phyloP scores from a whole-genome alignment of 345 rosid species.

The Iberis pinnata region DNA sequence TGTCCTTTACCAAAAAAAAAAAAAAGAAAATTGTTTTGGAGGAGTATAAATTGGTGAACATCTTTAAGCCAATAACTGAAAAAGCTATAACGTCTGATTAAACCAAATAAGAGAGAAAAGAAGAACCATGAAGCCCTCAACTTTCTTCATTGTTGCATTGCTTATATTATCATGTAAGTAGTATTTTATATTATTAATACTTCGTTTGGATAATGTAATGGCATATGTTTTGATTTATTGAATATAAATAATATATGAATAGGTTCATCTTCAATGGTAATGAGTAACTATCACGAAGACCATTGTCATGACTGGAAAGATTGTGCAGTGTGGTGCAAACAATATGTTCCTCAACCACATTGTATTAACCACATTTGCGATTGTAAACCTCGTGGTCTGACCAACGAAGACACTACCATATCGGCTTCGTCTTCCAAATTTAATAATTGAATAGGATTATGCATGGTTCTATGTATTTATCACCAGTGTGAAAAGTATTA shows the following conservation, averaged over 20 bases:
- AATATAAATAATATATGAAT: neutral
- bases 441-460: no score
- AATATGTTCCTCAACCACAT: slow-evolving; percentile 13
- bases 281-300: slow-evolving; percentile 8
- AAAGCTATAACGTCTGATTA: neutral
- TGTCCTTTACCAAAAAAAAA: no score
- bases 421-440: no score
- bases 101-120: neutral
- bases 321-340: slow-evolving; percentile 20
- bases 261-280: slow-evolving; percentile 17
- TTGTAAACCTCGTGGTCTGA: slow-evolving; percentile 9
- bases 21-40: no score
- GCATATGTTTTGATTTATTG: neutral
- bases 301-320: slow-evolving; percentile 11
- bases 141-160: slow-evolving; percentile 14
- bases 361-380: slow-evolving; percentile 25
- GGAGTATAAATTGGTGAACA: no score
- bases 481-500: no score
- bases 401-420: neutral
- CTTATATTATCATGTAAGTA: slow-evolving; percentile 22
- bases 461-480: no score
- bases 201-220: neutral
- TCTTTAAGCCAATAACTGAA: no score
- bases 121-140: slow-evolving; percentile 17
- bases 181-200: no score